These are phyloP conservation scores for Calonectria crousiana DNA, from an alignment of 2,329 filamentous ascomycete species.

Conservation along the genomic window DNA sequence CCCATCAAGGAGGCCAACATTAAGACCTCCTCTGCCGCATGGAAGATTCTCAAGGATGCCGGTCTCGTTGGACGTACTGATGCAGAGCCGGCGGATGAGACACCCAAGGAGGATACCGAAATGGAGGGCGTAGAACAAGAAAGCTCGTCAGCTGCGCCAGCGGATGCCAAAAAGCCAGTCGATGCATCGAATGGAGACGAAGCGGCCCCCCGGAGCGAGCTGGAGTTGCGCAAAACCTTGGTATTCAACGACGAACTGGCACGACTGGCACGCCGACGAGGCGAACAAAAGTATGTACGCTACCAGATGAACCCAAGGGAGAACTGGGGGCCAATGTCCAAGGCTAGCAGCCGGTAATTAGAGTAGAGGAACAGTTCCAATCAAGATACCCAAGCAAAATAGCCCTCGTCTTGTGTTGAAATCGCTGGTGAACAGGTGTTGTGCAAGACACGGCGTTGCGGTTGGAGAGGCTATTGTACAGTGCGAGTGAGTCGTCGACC, in stretches of 20 bases:
- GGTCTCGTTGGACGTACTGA: constrained; percentile 53
- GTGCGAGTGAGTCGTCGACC: neutral
- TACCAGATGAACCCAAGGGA: constrained; percentile 92
- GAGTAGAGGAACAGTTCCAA: neutral
- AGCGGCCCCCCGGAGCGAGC: constrained; percentile 37
- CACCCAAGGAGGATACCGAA: constrained; percentile 45
- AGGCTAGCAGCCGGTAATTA: constrained; percentile 71
- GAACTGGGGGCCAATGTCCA: constrained; percentile 91
- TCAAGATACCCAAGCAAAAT: neutral
- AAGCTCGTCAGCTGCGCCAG: constrained; percentile 18
- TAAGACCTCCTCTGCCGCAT: constrained; percentile 77
- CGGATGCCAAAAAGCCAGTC: constrained; percentile 25
- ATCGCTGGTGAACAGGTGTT: too few species aligned
- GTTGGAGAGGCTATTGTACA: neutral
- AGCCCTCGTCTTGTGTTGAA: neutral
- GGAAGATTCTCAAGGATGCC: constrained; percentile 69
- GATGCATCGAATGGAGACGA: constrained; percentile 38
- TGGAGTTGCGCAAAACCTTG: constrained; percentile 68
- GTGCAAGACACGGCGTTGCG: neutral
- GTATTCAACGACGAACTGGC: constrained; percentile 85
- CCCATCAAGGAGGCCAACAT: constrained; percentile 82
- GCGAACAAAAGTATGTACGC: constrained; percentile 78
- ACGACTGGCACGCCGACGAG: constrained; percentile 75
- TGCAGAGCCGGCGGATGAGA: constrained; percentile 32
- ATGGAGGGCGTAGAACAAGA: constrained; percentile 55